Evolutionary conservation across 2,329 filamentous ascomycete genomes (phyloP).

Genomic region (Neodidymelliopsis sp.): DNA sequence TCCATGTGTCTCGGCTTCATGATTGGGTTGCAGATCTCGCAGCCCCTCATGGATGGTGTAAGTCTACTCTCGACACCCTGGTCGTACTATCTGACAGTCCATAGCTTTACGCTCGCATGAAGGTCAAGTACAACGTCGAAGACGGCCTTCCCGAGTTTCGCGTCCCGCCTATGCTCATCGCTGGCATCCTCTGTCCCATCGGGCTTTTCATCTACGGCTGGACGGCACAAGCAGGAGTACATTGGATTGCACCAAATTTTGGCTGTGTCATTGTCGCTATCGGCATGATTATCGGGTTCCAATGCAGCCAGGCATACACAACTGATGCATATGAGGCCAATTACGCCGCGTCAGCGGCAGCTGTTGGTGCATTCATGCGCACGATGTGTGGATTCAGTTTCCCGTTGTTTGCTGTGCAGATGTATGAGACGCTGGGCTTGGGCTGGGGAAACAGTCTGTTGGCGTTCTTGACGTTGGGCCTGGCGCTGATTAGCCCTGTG

Average conservation of each 20-base stretch:
- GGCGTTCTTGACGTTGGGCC: constrained; percentile 58
- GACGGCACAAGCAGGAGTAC: constrained; percentile 60
- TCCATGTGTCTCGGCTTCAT: constrained; percentile 68
- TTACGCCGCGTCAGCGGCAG: constrained; percentile 58
- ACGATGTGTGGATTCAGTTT: constrained; percentile 63
- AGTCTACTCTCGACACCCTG: constrained; percentile 1
- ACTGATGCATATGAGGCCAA: constrained; percentile 66
- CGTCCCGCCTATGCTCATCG: constrained; percentile 63
- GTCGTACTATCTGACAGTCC: background rate
- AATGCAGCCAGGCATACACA: constrained; percentile 68
- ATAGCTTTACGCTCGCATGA: constrained; percentile 37
- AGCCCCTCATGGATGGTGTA: constrained; percentile 56
- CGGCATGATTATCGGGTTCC: constrained; percentile 61
- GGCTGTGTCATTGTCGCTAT: constrained; percentile 59
- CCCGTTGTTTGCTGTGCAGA: constrained; percentile 63
- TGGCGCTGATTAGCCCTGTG: constrained; percentile 59
- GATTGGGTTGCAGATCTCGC: constrained; percentile 50
- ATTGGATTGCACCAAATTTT: constrained; percentile 64
- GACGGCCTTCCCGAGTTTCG: constrained; percentile 53
- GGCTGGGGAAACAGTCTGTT: constrained; percentile 66
- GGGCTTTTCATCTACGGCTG: constrained; percentile 63
- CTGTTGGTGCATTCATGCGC: constrained; percentile 66
- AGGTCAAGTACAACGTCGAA: constrained; percentile 30
- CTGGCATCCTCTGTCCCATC: constrained; percentile 58
- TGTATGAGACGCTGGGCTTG: constrained; percentile 65